Percentiles rank a stretch among this genome's conserved stretches.
These are phyloP conservation scores for Fusarium udum DNA, from an alignment of 2,329 filamentous ascomycete species.

Conservation along the genomic window DNA sequence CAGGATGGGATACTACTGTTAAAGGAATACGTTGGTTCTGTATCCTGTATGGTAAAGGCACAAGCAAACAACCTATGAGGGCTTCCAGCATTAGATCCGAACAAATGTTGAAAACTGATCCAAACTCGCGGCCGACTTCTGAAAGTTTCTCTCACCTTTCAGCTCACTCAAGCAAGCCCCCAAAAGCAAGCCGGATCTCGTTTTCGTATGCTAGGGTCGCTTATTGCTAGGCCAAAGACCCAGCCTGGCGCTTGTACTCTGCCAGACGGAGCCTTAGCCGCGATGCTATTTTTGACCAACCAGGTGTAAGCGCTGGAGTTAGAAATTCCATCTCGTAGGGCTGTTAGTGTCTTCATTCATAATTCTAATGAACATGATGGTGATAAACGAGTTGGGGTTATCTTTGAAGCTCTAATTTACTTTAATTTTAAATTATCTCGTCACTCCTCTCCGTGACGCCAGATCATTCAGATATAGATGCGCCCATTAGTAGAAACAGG, in stretches of 20 bases:
- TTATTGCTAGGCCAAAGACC: slow-evolving; percentile 1
- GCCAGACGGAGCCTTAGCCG: slow-evolving; percentile 17
- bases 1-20: neutral
- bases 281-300: slow-evolving; percentile 37
- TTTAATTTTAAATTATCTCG: neutral
- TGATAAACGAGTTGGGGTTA: neutral
- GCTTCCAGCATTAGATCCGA: neutral
- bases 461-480: neutral
- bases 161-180: neutral
- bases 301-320: neutral
- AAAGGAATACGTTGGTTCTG: no score
- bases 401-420: neutral
- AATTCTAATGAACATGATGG: neutral
- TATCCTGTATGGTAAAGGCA: neutral
- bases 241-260: neutral
- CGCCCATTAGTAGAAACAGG: neutral
- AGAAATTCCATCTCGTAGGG: neutral
- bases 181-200: neutral
- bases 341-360: neutral
- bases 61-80: neutral
- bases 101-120: neutral
- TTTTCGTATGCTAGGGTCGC: slow-evolving; percentile 16
- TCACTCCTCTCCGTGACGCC: neutral
- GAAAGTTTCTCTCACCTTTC: neutral
- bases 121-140: neutral